Percentiles rank a stretch among this genome's conserved stretches.
Conservation (phyloP, 441 rosid species). For the Corymbia citriodora region DNA sequence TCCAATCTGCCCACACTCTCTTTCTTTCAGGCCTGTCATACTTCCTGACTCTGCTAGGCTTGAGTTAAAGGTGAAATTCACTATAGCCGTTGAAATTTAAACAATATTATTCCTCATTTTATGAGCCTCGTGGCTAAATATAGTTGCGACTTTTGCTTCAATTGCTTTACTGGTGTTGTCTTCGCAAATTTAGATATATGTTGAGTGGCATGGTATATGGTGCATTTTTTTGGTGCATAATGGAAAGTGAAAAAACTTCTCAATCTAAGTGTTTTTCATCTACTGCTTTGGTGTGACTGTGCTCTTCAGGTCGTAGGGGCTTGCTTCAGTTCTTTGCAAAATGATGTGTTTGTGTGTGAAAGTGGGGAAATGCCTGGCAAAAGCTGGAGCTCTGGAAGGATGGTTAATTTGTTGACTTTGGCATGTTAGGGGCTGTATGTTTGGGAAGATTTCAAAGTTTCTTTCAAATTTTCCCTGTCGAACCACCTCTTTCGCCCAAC, state of each 20-base stretch:
- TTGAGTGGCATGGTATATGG: neutral
- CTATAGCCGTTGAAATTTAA: neutral
- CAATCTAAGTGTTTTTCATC: neutral
- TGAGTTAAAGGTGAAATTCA: slow-evolving; percentile 63
- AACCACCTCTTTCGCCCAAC: neutral
- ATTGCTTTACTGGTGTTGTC: neutral
- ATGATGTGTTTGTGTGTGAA: neutral
- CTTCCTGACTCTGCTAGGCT: slow-evolving; percentile 98
- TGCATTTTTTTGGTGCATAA: neutral
- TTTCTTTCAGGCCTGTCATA: slow-evolving; percentile 94
- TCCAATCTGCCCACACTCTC: slow-evolving; percentile 96
- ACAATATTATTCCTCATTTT: neutral
- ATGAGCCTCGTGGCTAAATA: neutral
- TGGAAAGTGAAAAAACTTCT: neutral
- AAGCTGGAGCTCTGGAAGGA: neutral
- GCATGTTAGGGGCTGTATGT: neutral
- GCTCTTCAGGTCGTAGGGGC: neutral
- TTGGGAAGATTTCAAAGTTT: neutral
- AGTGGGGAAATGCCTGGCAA: neutral
- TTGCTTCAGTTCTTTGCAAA: neutral
- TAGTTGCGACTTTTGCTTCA: neutral
- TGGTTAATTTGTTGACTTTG: neutral
- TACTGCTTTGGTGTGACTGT: neutral
- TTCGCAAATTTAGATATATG: neutral
- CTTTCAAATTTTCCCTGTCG: neutral